Base-by-base conservation (phyloP, 345 rosid genomes). In the Acer campestre region DNA sequence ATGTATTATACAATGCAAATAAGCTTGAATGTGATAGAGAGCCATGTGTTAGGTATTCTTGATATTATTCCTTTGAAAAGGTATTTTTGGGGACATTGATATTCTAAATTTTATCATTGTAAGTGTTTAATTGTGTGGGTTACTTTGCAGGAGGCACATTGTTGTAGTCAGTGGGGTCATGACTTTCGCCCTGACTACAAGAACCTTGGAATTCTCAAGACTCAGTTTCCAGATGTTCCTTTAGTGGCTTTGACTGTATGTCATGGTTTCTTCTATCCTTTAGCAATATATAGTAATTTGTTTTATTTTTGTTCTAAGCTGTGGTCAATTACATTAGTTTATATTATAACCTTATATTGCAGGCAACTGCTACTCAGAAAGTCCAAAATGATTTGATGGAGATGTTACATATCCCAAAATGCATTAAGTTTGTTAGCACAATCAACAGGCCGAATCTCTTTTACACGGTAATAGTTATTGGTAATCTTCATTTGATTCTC, bases 111-210 rank as follows among this genome's bases (percentile, higher is more conserved):
- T 1, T 5, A 49, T 66, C 7, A 23, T 16, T 25, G 17, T 38
- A 6, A 59, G 17, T 35, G 35, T 58, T 67, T 74, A 61, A 27
- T 79, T 74, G 7, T 40, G 76, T 80, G 59, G 73, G 48, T 78
- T 84, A 38, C 71, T 85, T 74, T 88, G 77, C 91, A 95, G 99
- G 99, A 95, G 89, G 99, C 99, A 77, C 99, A 95, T 89, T 95
- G 99, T 76, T 93, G 99, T 85, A 95, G 98, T 82, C 99, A 95
- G 80, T 95, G 99, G 99, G 99, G 99, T 73, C 99, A 93, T 61
- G 98, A 95, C 81, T 95, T 95, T 84, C 99, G 99, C 58, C 99
- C 98, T 17, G 99, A 95, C 77, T 95, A 95, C 84, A 95, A 93
- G 84, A 93, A 87, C 84, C 94, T 95, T 62, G 89, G 97, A 71